Conservation (phyloP, 345 rosid genomes). For the Eucalyptus virginea region DNA sequence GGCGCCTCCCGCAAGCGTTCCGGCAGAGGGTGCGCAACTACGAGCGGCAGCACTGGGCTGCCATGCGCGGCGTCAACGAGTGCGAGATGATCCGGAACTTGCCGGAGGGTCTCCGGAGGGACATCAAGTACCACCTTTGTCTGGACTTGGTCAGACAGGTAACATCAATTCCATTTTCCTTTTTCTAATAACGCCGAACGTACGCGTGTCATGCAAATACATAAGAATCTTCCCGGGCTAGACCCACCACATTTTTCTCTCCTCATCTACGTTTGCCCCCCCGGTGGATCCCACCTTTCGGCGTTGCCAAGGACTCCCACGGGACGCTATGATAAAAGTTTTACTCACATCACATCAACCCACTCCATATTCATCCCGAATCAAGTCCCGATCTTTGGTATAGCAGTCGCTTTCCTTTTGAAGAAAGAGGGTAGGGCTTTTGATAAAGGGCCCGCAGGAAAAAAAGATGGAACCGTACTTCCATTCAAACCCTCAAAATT, state of each 20-base stretch:
- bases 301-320: not conserved
- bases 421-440: not conserved
- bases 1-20: slow-evolving; percentile 68
- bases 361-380: not conserved
- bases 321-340: not conserved
- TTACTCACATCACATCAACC: not conserved
- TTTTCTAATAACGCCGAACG: not conserved
- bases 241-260: not conserved
- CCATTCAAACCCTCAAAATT: not conserved
- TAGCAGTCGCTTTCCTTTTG: not conserved
- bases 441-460: not conserved
- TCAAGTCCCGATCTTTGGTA: not conserved
- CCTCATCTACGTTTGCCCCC: not conserved
- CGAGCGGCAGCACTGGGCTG: slow-evolving; percentile 95
- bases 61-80: slow-evolving; percentile 94
- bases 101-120: slow-evolving; percentile 90
- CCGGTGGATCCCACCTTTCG: not conserved
- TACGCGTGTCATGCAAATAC: not conserved
- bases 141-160: slow-evolving; percentile 92
- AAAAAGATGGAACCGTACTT: not conserved
- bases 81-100: slow-evolving; percentile 78
- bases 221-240: not conserved
- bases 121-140: slow-evolving; percentile 94
- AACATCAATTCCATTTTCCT: not conserved
- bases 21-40: slow-evolving; percentile 85